These are phyloP conservation scores for Blastocystis sp. DNA, from an alignment of 352 stramenopile species.

Conservation along the genomic window DNA sequence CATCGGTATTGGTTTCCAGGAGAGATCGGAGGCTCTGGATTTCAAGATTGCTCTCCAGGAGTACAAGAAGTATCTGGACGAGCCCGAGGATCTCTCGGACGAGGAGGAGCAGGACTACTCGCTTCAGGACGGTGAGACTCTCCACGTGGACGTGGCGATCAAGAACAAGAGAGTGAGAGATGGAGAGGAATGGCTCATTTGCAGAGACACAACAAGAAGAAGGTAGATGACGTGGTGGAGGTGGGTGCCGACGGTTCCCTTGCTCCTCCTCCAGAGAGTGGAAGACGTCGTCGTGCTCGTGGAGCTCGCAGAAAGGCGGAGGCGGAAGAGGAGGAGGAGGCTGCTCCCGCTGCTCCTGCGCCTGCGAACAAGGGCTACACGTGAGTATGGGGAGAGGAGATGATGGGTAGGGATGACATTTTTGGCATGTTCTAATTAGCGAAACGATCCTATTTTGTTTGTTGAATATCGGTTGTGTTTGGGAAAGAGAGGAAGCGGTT, in stretches of 20 bases:
- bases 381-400: no score
- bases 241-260: neutral
- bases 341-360: neutral
- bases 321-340: neutral
- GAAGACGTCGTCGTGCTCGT: neutral
- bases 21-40: constrained; percentile 18
- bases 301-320: constrained; percentile 1
- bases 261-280: constrained; percentile 1
- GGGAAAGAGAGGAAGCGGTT: neutral
- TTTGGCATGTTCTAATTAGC: no score
- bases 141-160: constrained; percentile 30
- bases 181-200: neutral
- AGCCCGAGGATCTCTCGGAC: neutral
- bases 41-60: constrained; percentile 46
- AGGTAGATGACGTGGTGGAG: constrained; percentile 7
- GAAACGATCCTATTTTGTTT: no score
- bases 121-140: neutral
- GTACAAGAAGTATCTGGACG: constrained; percentile 35
- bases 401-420: no score
- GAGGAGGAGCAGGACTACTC: neutral
- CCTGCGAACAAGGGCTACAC: neutral
- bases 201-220: constrained; percentile 37
- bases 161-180: constrained; percentile 32
- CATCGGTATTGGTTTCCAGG: constrained; percentile 30
- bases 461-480: neutral